These are phyloP conservation scores for Heliamphora pulchella DNA, from an alignment of 179 eudicot genomes.

Conservation along the genomic window DNA sequence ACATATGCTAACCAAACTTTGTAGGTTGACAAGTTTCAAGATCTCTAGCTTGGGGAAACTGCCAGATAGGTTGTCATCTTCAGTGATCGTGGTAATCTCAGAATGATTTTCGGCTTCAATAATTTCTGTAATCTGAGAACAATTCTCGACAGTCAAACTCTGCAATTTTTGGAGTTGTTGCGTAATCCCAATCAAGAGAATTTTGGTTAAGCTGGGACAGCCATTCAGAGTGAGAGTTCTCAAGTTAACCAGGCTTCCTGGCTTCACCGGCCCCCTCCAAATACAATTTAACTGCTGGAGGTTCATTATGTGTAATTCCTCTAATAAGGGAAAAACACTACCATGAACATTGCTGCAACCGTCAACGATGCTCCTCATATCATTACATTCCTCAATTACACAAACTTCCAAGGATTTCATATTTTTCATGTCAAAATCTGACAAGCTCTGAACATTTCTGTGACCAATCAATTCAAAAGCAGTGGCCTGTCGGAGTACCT, in stretches of 20 bases:
- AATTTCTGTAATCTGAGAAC: background rate
- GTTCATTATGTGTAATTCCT: conserved; percentile 15
- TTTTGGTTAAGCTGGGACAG: conserved; percentile 17
- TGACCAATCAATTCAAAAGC: conserved; percentile 27
- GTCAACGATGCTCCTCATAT: conserved; percentile 13
- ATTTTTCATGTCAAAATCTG: conserved; percentile 21
- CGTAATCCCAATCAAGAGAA: background rate
- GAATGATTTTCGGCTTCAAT: background rate
- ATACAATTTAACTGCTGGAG: conserved; percentile 12
- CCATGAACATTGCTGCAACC: background rate
- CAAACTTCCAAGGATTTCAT: conserved; percentile 26
- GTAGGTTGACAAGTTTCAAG: background rate
- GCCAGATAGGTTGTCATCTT: background rate
- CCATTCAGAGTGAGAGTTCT: conserved; percentile 18
- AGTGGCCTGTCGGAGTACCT: conserved; percentile 20
- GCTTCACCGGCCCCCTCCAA: conserved; percentile 8
- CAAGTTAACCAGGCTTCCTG: conserved; percentile 17
- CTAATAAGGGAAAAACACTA: conserved; percentile 18
- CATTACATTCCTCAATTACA: conserved; percentile 19
- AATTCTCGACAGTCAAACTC: background rate
- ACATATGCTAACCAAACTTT: background rate
- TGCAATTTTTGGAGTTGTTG: background rate
- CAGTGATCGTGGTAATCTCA: too few species aligned
- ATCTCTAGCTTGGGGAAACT: background rate
- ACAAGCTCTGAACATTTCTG: conserved; percentile 13